Evolutionary conservation across 139 green algal species (phyloP).

Genomic region (Edaphochlamys debaryana): DNA sequence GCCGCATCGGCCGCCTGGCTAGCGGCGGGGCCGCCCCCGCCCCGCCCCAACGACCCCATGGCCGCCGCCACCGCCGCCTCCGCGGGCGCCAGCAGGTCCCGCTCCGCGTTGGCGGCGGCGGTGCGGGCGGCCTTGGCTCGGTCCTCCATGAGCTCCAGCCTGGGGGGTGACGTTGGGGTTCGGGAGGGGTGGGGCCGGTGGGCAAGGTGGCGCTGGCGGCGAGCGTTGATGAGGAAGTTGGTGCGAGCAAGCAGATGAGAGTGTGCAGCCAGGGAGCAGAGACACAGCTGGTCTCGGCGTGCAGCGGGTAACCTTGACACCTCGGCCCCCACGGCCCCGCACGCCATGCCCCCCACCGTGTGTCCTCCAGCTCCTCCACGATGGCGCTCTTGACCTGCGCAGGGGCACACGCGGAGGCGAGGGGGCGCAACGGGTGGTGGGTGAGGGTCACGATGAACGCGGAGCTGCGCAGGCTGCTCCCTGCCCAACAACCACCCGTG

Average conservation of each 20-base stretch:
- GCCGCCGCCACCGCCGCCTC: constrained; percentile 76
- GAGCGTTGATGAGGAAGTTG: too few species aligned
- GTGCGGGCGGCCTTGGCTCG: constrained; percentile 9
- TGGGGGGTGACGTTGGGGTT: too few species aligned
- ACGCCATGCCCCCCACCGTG: constrained; percentile 28
- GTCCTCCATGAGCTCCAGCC: constrained; percentile 35
- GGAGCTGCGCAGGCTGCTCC: too few species aligned
- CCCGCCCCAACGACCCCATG: constrained; percentile 63
- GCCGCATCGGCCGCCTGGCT: neutral
- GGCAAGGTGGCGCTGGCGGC: neutral
- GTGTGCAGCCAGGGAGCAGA: too few species aligned
- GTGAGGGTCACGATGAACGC: too few species aligned
- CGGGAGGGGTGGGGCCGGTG: too few species aligned
- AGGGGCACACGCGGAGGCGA: neutral
- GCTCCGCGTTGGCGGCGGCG: constrained; percentile 16
- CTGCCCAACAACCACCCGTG: too few species aligned
- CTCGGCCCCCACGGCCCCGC: too few species aligned
- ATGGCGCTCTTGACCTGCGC: constrained; percentile 78
- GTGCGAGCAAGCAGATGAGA: too few species aligned
- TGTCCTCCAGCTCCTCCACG: constrained; percentile 90
- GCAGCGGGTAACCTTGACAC: too few species aligned
- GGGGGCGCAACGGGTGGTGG: neutral
- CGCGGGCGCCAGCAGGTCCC: constrained; percentile 54
- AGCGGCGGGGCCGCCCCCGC: constrained; percentile 38
- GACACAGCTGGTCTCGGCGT: too few species aligned